Conservation (phyloP, 257 asterid genomes). For the Petunia secreta region DNA sequence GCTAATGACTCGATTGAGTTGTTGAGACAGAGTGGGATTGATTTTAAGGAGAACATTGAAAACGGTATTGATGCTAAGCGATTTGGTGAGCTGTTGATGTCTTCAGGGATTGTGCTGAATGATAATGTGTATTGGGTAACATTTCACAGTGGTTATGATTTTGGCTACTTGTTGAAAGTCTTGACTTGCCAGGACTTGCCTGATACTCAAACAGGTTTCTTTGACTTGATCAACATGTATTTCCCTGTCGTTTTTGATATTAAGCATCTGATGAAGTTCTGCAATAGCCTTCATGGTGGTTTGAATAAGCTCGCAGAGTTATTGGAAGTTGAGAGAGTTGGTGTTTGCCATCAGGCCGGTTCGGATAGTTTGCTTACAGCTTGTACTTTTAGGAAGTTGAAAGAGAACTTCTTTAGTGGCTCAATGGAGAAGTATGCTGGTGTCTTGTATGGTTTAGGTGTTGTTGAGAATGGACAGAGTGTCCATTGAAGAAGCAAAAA, state of each 20-base stretch:
- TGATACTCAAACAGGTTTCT: conserved; percentile 56
- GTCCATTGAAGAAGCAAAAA: conserved; percentile 34
- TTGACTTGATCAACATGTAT: conserved; percentile 54
- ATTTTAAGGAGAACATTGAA: conserved; percentile 53
- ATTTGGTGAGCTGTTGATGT: conserved; percentile 79
- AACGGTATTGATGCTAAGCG: conserved; percentile 59
- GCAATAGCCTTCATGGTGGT: conserved; percentile 76
- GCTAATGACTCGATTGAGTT: conserved; percentile 66
- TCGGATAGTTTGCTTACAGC: conserved; percentile 80
- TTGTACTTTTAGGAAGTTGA: conserved; percentile 66
- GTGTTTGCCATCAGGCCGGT: conserved; percentile 84
- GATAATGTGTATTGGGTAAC: conserved; percentile 72
- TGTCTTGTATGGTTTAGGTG: conserved; percentile 73
- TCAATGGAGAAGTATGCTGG: conserved; percentile 69
- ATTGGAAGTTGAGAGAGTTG: conserved; percentile 77
- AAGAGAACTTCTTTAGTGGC: conserved; percentile 67
- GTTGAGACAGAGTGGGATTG: conserved; percentile 69
- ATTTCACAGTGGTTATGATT: conserved; percentile 77
- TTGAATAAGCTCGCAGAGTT: conserved; percentile 73
- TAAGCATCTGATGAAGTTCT: conserved; percentile 79
- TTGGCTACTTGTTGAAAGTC: conserved; percentile 72
- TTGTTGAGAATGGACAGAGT: conserved; percentile 60
- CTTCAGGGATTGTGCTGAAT: conserved; percentile 73
- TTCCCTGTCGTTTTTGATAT: conserved; percentile 70
- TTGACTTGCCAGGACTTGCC: conserved; percentile 74